A percentile compares a stretch with the other conserved stretches of the same genome.
Evolutionary conservation across 257 asterid genomes (phyloP).

Genomic region (Capsicum chinense): DNA sequence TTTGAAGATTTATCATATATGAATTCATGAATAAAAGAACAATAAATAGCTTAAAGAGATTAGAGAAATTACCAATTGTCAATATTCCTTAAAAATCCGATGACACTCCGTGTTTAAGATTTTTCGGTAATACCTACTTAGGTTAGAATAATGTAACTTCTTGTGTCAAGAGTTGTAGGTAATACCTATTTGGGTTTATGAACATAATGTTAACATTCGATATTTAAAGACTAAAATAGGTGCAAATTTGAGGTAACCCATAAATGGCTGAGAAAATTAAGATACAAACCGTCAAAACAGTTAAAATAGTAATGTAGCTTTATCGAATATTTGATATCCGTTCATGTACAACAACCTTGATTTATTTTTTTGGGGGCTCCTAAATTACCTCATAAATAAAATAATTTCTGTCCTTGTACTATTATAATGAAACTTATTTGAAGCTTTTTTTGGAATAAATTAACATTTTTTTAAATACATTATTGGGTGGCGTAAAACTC

Average conservation of each 20-base stretch:
- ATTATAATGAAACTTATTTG: background rate
- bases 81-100: background rate
- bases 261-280: background rate
- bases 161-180: background rate
- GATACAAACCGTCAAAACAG: background rate
- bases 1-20: background rate
- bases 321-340: background rate
- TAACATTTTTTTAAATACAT: too few species aligned
- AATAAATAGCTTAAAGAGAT: background rate
- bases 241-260: background rate
- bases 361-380: background rate
- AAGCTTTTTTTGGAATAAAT: background rate
- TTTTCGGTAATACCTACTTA: conserved; percentile 20
- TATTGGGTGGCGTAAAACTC: too few species aligned
- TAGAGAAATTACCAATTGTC: background rate
- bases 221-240: background rate
- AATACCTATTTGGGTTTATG: conserved; percentile 7
- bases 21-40: background rate
- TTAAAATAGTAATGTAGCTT: background rate
- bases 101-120: background rate
- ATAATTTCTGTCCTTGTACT: background rate
- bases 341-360: background rate
- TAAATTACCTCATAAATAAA: background rate
- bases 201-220: background rate
- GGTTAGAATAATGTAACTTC: background rate